Evolutionary conservation across 495 filamentous ascomycete genomes (phyloP), one percentile per base, ranked within the genome.

Genomic region (Penicillium desertorum): DNA sequence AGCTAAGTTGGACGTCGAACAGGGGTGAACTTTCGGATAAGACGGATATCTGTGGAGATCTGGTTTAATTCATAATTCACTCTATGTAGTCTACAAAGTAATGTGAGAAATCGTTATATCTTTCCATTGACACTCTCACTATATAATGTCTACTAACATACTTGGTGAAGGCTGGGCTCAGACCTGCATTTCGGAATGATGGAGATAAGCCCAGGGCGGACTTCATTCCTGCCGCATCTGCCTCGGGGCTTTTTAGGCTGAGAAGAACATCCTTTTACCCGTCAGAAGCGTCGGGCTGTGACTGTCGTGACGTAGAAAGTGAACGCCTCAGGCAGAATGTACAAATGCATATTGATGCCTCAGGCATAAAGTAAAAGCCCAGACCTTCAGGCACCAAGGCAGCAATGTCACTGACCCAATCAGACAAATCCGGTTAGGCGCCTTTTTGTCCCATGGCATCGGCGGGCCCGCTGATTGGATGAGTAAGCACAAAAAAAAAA

Each of bases 401-500:
- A 45, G 0, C 27, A 12, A 20, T 27, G 11, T 39, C 19, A 17
- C 19, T 25, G 32, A 36, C 5, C 53, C 53, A 55, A 55, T 55
- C 34, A 53, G n/a, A 44, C 23, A 7, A 27, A 41, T 27, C 17
- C 3, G 29, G 43, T 46, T 37, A 47, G 43, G 1, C 53, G 30
- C 43, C 12, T 32, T 45, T 45, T 36, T 34, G 30, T 22, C 53
- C 20, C 27, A 34, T 46, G 53, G 53, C 32, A 16, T 3, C 53
- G 44, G 20, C 3, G 43, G 43, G 14, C 43, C 53, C 53, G 30
- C 43, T 47, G 43, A 47, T 39, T 55, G 53, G 53, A 45, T 55
- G 42, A 55, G 20, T 55, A 44, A 55, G 42, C 53, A 23, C n/a
- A 22, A 27, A 55, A 45, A 45, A 55, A 64, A 60, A 62, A 59